Conservation (phyloP, 2,329 filamentous ascomycete species). For the Fusarium sp. region DNA sequence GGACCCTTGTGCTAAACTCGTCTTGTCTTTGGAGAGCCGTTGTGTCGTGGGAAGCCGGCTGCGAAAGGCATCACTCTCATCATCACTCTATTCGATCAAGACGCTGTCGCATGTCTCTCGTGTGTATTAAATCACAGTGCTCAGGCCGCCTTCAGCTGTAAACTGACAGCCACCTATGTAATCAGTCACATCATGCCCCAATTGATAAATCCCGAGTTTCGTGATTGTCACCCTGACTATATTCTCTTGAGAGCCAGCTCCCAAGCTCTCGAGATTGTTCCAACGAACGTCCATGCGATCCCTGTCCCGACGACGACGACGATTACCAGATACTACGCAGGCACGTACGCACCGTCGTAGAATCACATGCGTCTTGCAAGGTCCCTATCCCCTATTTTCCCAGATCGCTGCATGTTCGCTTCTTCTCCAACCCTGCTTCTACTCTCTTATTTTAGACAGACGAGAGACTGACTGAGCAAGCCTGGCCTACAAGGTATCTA, state of each 20-base stretch:
- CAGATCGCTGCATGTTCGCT: constrained; percentile 5
- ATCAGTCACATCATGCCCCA: constrained; percentile 8
- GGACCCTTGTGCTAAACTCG: constrained; percentile 30
- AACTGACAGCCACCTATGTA: not conserved
- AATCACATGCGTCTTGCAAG: constrained; percentile 19
- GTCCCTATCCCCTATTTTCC: not conserved
- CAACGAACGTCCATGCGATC: constrained; percentile 14
- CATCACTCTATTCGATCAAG: no score
- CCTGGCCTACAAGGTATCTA: not conserved
- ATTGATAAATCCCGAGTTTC: constrained; percentile 19
- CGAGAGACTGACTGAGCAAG: not conserved
- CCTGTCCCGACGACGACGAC: constrained; percentile 6
- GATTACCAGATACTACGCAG: no score
- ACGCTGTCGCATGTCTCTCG: no score
- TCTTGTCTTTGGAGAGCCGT: constrained; percentile 4
- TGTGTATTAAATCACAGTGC: not conserved
- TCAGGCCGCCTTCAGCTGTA: not conserved
- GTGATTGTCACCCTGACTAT: not conserved
- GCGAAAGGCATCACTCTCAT: not conserved
- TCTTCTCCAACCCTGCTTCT: not conserved
- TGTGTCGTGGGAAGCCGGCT: constrained; percentile 4
- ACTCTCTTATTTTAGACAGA: not conserved
- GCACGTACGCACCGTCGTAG: not conserved
- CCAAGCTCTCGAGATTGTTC: not conserved
- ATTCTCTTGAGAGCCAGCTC: not conserved